Conservation (phyloP, 208 protist species). For the Porcisia hertigi region DNA sequence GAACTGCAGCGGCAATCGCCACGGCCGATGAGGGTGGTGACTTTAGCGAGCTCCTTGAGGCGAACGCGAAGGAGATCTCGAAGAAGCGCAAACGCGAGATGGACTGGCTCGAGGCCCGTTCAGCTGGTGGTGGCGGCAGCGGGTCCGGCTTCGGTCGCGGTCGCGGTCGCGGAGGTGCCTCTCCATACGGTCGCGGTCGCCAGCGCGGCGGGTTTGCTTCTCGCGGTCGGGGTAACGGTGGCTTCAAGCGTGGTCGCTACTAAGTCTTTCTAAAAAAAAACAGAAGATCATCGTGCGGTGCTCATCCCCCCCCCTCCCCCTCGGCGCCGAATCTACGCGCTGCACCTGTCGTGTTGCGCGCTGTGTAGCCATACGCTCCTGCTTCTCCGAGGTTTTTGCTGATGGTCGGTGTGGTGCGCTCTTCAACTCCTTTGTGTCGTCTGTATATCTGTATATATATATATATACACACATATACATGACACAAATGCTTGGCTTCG, state of each 20-base stretch:
- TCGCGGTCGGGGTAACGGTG: slow-evolving; percentile 17
- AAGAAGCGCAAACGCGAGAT: slow-evolving; percentile 78
- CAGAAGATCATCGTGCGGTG: background rate
- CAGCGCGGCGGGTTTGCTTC: slow-evolving; percentile 11
- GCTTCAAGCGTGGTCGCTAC: slow-evolving; percentile 27
- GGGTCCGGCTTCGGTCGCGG: slow-evolving; percentile 12
- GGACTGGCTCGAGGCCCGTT: slow-evolving; percentile 67
- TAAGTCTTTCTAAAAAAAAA: background rate
- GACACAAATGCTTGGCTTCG: background rate
- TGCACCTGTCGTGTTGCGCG: background rate
- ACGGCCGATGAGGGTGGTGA: slow-evolving; percentile 73
- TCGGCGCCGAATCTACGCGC: background rate
- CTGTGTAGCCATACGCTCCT: background rate
- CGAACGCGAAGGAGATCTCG: slow-evolving; percentile 49
- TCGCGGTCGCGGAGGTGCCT: slow-evolving; percentile 13
- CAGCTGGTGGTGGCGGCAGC: slow-evolving; percentile 7
- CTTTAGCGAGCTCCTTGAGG: slow-evolving; percentile 80
- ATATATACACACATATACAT: background rate
- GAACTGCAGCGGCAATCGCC: slow-evolving; percentile 8
- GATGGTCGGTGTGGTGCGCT: background rate
- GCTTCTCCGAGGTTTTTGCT: background rate
- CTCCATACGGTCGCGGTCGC: slow-evolving; percentile 30
- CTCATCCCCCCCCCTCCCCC: background rate
- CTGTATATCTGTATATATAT: too few species aligned
- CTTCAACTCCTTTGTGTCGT: background rate